Evolutionary conservation across 441 rosid species (phyloP), one percentile per base, ranked within the genome.

Genomic region (Pelargonium citronellum): DNA sequence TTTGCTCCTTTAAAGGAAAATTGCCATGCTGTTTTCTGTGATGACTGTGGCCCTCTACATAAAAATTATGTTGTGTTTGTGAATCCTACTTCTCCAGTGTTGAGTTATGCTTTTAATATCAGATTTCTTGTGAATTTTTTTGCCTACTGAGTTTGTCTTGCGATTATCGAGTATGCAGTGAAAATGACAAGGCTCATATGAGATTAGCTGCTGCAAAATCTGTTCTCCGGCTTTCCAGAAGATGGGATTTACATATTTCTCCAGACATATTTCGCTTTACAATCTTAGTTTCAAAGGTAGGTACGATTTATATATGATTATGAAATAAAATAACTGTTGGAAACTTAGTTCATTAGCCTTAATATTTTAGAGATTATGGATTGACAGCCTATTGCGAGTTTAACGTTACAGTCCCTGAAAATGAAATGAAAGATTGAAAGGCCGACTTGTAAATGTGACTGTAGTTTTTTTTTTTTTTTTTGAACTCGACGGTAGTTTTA

Each of bases 121-220:
- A 60, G 64, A 22, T 60, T 22, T 60, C 24, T 22, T 24, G 30
- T 58, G 27, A 7, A 8, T 20, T 58, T 58, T 58, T 9, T 46
- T 79, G 66, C 49, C 15, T 81, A 51, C 53, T 62, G 24, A 46
- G 64, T 11, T 30, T 62, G 64, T 61, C 15, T 4, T 64, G 43
- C 7, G 51, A 22, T 64, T 64, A 41, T 64, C 24, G 67, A 71
- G 71, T 65, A 70, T 79, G 81, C 89, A 92, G 97, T 74, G 87
- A 75, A 77, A 77, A 67, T 30, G 86, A 84, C 62, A 74, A 80
- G 70, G 80, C 79, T 76, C 77, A 81, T 69, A 66, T 87, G 68
- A 88, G 91, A 84, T 75, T 92, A 77, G 92, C 91, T 80, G 93
- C 97, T 69, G 90, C 98, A 75, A 92, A 92, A 83, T 86, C 95